Percentiles rank a stretch among this genome's conserved stretches.
phyloP scores from a whole-genome alignment of 106 monocot genomes.

The Acorus calamus region DNA sequence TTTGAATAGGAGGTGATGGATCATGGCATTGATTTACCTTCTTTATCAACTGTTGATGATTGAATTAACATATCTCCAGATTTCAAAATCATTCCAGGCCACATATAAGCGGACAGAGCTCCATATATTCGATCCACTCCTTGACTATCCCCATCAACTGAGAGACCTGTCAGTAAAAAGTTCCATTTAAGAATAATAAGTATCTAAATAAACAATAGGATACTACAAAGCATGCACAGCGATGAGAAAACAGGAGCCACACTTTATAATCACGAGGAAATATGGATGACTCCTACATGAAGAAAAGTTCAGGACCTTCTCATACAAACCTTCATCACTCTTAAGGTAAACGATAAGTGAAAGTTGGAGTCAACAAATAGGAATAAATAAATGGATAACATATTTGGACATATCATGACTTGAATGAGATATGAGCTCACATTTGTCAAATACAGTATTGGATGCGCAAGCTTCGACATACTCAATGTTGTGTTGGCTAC shows the following conservation, averaged over 20 bases:
- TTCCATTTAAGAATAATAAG: no score
- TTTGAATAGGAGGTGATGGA: no score
- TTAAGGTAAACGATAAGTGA: no score
- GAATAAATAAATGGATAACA: no score
- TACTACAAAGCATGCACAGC: not conserved
- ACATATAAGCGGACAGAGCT: constrained; percentile 93
- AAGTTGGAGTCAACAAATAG: no score
- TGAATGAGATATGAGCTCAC: constrained; percentile 26
- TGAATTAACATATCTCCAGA: constrained; percentile 49
- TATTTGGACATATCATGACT: no score
- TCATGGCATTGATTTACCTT: constrained; percentile 23
- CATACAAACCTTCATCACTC: no score
- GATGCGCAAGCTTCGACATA: constrained; percentile 92
- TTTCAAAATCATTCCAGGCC: constrained; percentile 98
- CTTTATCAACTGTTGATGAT: constrained; percentile 29
- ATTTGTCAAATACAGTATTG: constrained; percentile 87
- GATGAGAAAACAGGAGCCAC: no score
- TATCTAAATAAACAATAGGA: not conserved
- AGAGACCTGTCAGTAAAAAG: constrained; percentile 54
- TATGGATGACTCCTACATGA: no score
- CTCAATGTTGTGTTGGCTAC: constrained; percentile 71
- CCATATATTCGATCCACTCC: constrained; percentile 70
- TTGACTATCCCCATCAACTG: constrained; percentile 86
- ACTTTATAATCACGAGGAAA: no score
- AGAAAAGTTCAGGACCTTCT: no score